Base-by-base conservation (phyloP, 108 stramenopile genomes). In the Tribonema minus region DNA sequence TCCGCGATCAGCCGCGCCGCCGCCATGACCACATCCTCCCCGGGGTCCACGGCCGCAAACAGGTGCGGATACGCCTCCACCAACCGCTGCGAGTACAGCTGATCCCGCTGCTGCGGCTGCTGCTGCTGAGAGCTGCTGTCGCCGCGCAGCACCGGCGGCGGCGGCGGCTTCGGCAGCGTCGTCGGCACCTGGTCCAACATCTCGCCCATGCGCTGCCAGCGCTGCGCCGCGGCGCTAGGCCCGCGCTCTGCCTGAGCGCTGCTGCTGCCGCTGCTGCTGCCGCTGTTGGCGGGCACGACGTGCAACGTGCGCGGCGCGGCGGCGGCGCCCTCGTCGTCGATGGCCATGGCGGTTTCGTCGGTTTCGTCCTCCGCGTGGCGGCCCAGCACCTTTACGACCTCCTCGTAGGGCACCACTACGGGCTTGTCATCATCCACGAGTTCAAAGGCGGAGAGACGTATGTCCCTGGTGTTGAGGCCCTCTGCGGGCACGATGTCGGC, bases 11-110 rank as follows among this genome's bases (percentile, higher is more conserved):
- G 72, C 23, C 72, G 62, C 2, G 72, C 72, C 25, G 72, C 72
- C 40, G 72, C 72, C 72, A 73, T 73, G 54, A 73, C 37, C 1
- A 73, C 72, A 61, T 73, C 72, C 32, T 73, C 72, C 6, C 30
- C 62, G 28, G 29, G 25, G 20, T 54, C 46, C 9, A 54, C 46
- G 20, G 72, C 35, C 41, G 38, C 61, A 29, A 73, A 73, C 39
- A 73, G 72, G 6, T 40, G 39, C 9, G 72, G 72, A 30, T 73
- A 73, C 0, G 6, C 68, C 46, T 9, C 68, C 63, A 31, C 61
- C 38, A 6, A 54, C 61, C 4, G 30, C 38, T 28, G 62, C 40
- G 36, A 40, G 28, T 9, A 23, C 15, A 2, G 70, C 32, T 9
- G 33, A 26, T 37, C 28, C 25, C 32, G 15, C 3, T 70, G 58